Base-by-base conservation (phyloP, 2,329 filamentous ascomycete genomes). In the Fusarium drepaniforme region DNA sequence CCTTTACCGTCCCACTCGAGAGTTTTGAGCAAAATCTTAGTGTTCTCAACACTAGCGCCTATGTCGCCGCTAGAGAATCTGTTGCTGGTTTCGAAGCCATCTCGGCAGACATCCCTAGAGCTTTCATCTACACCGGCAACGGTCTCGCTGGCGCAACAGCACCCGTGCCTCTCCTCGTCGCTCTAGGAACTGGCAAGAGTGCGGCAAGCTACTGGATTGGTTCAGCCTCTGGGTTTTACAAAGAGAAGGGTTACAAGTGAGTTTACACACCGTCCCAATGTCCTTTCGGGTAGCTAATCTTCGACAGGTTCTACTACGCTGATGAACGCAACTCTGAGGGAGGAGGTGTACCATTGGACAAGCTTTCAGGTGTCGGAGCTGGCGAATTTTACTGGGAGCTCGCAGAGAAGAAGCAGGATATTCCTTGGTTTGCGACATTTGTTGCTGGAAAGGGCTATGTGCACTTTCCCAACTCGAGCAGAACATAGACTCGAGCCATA, bases 381-480 rank as follows among this genome's bases (percentile, higher is more conserved):
- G 56, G 56, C 5, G 56, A 58, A 8, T 58, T 58, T 8, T 58
- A 58, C 15, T 58, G 56, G 56, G 56, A 58, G 15, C 33, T 58
- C 21, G 56, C 56, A 2, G 58, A 74, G 23, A 38, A 64, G 7
- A 57, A 65, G 21, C 21, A 37, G 2, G 53, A 66, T 9, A n/a
- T 67, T 11, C 71, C 71, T 1, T 73, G 64, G 64, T 57, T 46
- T 61, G 68, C 65, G 5, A 68, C 71, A 4, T 73, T 64, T 66
- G 68, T 73, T 12, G 21, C 11, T 25, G 71, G 68, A 7, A 63
- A 63, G 53, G 67, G 68, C 12, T 66, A 73, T 42, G 64, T 70
- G 5, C 44, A 67, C 37, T 72, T 72, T 61, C 58, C 58, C 58
- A 16, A 44, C 23, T 61, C 58, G 16, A 61, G 58, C 58, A 61